Evolutionary conservation across 2,329 filamentous ascomycete genomes (phyloP), one percentile per base, ranked within the genome.

Genomic region (Penicillium sp.): DNA sequence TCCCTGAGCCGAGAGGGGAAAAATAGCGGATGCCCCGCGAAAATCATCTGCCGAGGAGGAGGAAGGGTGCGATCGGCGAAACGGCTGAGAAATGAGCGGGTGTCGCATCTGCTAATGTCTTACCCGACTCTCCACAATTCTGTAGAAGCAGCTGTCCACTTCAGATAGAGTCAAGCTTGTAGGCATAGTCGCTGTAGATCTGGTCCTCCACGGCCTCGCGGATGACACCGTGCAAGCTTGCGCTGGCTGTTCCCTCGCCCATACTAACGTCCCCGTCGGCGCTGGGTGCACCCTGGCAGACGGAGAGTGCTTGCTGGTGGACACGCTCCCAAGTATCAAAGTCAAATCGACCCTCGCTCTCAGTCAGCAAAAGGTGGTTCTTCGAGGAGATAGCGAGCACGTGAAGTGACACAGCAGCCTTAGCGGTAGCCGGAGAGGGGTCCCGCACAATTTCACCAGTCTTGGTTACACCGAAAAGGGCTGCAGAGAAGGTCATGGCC

Each of bases 301-400:
- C 76, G 33, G 74, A 71, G 63, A 82, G 77, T 29, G 87, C 89
- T 37, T 77, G 73, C 53, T 84, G 78, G 56, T 84, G 81, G 14
- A 87, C 81, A 36, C 78, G 74, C 48, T 89, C 81, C 89, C 91
- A 96, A 55, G 86, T 84, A 12, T 82, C 77, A 57, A 87, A 76
- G 39, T 82, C 81, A 65, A 96, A 97, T 3, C 73, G 72, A 0
- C 92, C 92, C 61, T 92, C 83, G 62, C 89, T 95, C 71, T 95
- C 88, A 29, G 81, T 84, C 35, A 95, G 71, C 18, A 96, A 72
- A 43, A 95, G 73, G 51, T 88, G 83, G 8, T 85, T 81, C 43
- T 82, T 76, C 1, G 84, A 83, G n/a, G 85, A 86, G 66, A 93
- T 95, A 5, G 84, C 86, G 50, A 96, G 77, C n/a, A 87, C 88